Evolutionary conservation across 2,329 filamentous ascomycete genomes (phyloP).

Genomic region (Beauveria varroae): DNA sequence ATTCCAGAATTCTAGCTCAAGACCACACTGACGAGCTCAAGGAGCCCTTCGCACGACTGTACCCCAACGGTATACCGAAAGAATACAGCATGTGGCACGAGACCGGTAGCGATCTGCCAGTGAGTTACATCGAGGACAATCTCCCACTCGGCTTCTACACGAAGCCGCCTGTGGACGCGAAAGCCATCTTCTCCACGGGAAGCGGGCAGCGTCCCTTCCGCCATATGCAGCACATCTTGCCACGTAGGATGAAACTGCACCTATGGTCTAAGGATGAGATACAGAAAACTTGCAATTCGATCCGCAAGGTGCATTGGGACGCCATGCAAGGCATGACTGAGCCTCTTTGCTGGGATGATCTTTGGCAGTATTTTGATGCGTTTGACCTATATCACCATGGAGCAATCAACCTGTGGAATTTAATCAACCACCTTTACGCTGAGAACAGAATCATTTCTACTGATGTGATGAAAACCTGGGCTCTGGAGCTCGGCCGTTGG

Average conservation of each 20-base stretch:
- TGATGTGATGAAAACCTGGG: constrained; percentile 19
- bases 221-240: constrained; percentile 20
- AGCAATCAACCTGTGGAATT: constrained; percentile 40
- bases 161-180: constrained; percentile 21
- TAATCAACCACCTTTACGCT: constrained; percentile 32
- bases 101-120: constrained; percentile 17
- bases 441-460: constrained; percentile 31
- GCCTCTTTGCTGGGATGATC: constrained; percentile 29
- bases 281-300: constrained; percentile 30
- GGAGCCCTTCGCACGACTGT: constrained; percentile 23
- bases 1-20: constrained; percentile 16
- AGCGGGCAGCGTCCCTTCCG: constrained; percentile 24
- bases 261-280: constrained; percentile 34
- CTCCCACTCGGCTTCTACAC: constrained; percentile 31
- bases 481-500: constrained; percentile 27
- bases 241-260: constrained; percentile 19
- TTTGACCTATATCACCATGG: constrained; percentile 40
- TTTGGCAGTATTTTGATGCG: constrained; percentile 42
- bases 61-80: constrained; percentile 28
- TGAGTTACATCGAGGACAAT: constrained; percentile 28
- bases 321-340: constrained; percentile 26
- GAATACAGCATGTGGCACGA: constrained; percentile 27
- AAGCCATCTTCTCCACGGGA: constrained; percentile 33
- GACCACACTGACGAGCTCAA: constrained; percentile 19
- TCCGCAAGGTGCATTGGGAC: constrained; percentile 29